Evolutionary conservation across 352 stramenopile species (phyloP), one percentile per base, ranked within the genome.

Genomic region (Globisporangium uncinulatum): DNA sequence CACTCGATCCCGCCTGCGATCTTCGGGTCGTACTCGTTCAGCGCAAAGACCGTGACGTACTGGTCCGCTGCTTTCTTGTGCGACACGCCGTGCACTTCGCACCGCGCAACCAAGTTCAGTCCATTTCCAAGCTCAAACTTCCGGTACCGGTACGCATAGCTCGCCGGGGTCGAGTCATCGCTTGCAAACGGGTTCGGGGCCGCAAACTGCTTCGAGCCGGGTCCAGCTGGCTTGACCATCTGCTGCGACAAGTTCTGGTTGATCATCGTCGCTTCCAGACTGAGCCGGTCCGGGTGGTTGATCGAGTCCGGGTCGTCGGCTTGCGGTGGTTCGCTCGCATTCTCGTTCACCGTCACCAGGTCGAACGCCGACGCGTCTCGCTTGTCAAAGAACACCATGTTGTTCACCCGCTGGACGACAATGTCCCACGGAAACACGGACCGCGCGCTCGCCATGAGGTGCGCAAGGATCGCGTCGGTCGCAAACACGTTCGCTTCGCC

Each of bases 181-280:
- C 96, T 95, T 56, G 94, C 97, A 71, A 99, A 99, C 47, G 96
- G 95, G 74, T 98, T 97, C 14, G 86, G 59, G 32, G 79, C 63
- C 37, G 85, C 76, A 49, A 87, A 86, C 43, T 61, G 62, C 68
- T 93, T 94, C 65, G 69, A 73, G 57, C 66, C 74, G 17, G 61
- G 34, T 1, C 34, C 67, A 5, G 69, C 73, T 42, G 37, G 46
- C 59, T 95, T 91, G 29, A 98, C 74, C 43, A 98, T 95, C 72
- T 99, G 96, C 69, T 99, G 97, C 31, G 95, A 98, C 70, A 99
- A 96, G 71, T 98, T 98, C 71, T 99, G 95, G 78, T 99, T 99
- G 71, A 99, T 98, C 82, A 97, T 97, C 6, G 97, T 99, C 2
- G 96, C 96, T 59, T 99, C 97, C 6, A 99, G 77, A 57, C 79